Base-by-base conservation (phyloP, 106 monocot species). In the Agapanthus africanus region DNA sequence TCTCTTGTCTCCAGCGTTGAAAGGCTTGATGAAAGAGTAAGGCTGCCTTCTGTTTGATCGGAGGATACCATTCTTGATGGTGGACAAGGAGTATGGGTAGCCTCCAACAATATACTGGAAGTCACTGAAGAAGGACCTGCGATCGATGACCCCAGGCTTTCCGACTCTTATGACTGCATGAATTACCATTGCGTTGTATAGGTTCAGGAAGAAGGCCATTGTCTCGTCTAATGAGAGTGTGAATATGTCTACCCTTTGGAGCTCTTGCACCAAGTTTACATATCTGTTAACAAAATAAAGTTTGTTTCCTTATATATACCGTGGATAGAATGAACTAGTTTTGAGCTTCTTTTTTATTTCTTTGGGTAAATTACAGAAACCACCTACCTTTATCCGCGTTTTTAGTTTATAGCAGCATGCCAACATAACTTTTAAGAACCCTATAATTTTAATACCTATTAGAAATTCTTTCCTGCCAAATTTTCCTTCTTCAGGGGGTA, bases 111-210 rank as follows among this genome's bases (percentile, higher is more conserved):
- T 67, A 57, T 97, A 97, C 65, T 83, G 84, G 72, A 97, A 97
- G 42, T 97, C 91, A 54, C 67, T 77, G 71, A 78, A 91, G 80
- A 89, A 91, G 37, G 82, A 61, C 36, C 88, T 81, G 57, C 82
- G 54, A 46, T 91, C 95, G 9, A 88, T 87, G 8, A 82, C 52
- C 13, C 84, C 82, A 0, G 91, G 91, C 31, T 70, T 75, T 37
- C 91, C 95, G 22, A 82, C 56, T 38, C 76, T 81, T 36, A 89
- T 73, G 26, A 89, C 67, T 9, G 91, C 91, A 40, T 97, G 91
- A 76, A 97, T 80, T 44, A 82, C 95, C 95, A 97, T 97, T 10
- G 95, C 91, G 37, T 97, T 97, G 91, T 91, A 82, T 11, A 97
- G 73, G 71, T 97, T 97, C 70, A 97, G 38, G 77, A 97, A 97